Evolutionary conservation across 768 basidiomycete genomes (phyloP), one percentile per base, ranked within the genome.

Genomic region (Suillus plorans): DNA sequence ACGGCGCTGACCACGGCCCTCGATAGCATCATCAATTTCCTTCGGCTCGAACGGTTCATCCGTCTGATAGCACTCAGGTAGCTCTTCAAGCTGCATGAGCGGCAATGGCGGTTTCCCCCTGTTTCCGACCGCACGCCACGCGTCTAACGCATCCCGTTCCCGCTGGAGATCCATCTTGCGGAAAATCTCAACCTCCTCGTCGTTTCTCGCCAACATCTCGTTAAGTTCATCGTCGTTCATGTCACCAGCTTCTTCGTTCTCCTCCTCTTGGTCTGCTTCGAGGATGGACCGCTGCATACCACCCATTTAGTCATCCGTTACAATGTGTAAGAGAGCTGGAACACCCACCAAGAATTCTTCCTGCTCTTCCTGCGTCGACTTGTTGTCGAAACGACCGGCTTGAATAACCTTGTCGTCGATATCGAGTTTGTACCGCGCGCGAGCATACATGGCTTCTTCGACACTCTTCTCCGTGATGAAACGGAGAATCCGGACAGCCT

Each of bases 401-500:
- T 98, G 97, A 72, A 98, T 98, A 79, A 97, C 97, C 77, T 99
- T 99, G 80, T 97, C 95, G 75, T 99, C 97, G 72, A 99, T 96
- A 72, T 97, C 97, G 36, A 98, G 90, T 82, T 99, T 99, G 79
- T 88, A 93, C 64, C 93, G 87, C 6, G 97, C 97, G 68, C 95
- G 88, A 53, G 94, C 92, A 66, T 98, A 92, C 87, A 99, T 97
- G 4, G 95, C 94, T 78, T 99, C 97, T 79, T 99, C 97, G 28
- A 99, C 95, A 67, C 95, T 97, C 81, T 95, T 95, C 77, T 97
- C 94, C 5, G 97, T 97, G 74, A 99, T 96, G 77, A 99, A 93
- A 67, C 97, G 89, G 68, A 99, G 83, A 68, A 99, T 99, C 39
- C 96, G 89, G 22, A 99, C 97, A 53, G 95, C 92, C 78, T 96